Percentiles rank a stretch among this genome's conserved stretches.
Conservation (phyloP, 2,329 filamentous ascomycete species). For the Talaromyces sp. region DNA sequence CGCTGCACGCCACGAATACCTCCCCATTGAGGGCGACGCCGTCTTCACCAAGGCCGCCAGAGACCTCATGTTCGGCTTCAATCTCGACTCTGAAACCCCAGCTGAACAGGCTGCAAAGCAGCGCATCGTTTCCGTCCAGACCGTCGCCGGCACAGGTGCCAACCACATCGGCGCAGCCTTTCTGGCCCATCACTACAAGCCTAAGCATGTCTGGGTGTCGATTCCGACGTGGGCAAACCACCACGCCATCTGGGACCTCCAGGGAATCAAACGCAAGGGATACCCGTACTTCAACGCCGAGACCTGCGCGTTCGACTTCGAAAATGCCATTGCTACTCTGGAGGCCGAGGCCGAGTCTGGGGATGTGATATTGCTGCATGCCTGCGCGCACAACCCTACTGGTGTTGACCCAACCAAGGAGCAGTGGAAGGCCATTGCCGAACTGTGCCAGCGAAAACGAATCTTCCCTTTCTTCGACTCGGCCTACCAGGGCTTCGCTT, state of each 20-base stretch:
- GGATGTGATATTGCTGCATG: constrained; percentile 84
- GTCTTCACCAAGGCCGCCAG: constrained; percentile 81
- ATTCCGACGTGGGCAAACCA: constrained; percentile 98
- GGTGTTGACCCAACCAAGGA: constrained; percentile 87
- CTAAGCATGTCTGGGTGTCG: constrained; percentile 75
- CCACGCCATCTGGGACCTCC: constrained; percentile 76
- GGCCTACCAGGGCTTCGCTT: constrained; percentile 96
- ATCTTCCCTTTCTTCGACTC: constrained; percentile 98
- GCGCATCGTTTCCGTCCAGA: constrained; percentile 68
- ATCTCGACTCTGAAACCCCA: constrained; percentile 49
- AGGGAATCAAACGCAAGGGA: constrained; percentile 70
- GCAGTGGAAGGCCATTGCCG: constrained; percentile 86
- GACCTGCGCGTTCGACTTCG: constrained; percentile 38
- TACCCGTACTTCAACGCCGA: constrained; percentile 88
- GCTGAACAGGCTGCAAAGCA: constrained; percentile 30
- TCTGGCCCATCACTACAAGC: constrained; percentile 77
- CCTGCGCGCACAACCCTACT: constrained; percentile 96
- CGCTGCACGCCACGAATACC: constrained; percentile 92
- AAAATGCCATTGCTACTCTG: constrained; percentile 70
- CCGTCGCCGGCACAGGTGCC: constrained; percentile 92
- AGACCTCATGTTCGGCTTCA: constrained; percentile 66
- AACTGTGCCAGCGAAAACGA: constrained; percentile 68
- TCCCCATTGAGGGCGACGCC: constrained; percentile 81
- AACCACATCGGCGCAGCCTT: constrained; percentile 89
- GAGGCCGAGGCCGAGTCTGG: constrained; percentile 77